Base-by-base conservation (phyloP, 2,329 filamentous ascomycete species). In the Fusarium sp. region DNA sequence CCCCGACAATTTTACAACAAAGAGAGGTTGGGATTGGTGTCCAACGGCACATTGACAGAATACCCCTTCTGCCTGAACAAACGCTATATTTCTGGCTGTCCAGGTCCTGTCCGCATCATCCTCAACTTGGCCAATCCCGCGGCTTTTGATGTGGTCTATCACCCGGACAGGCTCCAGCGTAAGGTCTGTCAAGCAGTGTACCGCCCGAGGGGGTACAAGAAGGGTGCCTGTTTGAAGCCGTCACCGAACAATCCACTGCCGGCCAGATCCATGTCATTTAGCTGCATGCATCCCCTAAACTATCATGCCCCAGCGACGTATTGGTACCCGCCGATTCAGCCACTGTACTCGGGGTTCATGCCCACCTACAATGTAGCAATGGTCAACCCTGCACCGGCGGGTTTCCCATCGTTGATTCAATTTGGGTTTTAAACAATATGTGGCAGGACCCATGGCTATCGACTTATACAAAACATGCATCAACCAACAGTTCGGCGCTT, bases 21-120 rank as follows among this genome's bases (percentile, higher is more conserved):
- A 10, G 66, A 69, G 8, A 3, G 4, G 6, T 16, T 69, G 14
- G 18, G 30, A 10, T 40, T 69, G 4, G 27, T 42, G 10, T 37
- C 42, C 9, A 9, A n/a, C 6, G 60, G 66, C 2, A 30, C 65
- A 8, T 65, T 60, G 66, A 49, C 16, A 11, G 66, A 69, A 7
- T 61, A 65, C 10, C 65, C 66, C 3, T 60, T 69, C 5, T 57
- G 41, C 14, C 22, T 69, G n/a, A 69, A 65, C 14, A 51, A 58
- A 4, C 22, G 30, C 12, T 69, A 69, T 10, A 6, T 24, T 0
- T 22, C 6, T 12, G 65, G 66, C 4, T 12, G 8, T 11, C 65
- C 66, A 3, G 66, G 66, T 12, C 65, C 65, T 11, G 66, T 47
- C 5, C 54, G 65, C 11, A 29, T 69, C 8, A 48, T 69, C 4